Percentiles rank a stretch among this genome's conserved stretches.
Evolutionary conservation across 2,329 filamentous ascomycete genomes (phyloP).

Genomic region (Lasiodiplodia sp.): DNA sequence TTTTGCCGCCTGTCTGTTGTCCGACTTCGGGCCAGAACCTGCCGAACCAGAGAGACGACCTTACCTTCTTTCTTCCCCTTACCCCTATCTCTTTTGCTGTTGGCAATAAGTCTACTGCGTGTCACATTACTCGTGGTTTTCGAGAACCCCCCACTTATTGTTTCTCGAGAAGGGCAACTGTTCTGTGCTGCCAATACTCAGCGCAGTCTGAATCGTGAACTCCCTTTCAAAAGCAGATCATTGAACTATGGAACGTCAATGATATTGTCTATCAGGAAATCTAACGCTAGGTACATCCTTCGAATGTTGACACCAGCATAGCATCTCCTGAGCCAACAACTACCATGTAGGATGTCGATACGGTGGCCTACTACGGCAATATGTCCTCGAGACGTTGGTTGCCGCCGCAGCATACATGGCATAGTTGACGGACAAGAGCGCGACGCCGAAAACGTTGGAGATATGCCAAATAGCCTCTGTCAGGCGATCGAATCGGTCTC

Average conservation of each 20-base stretch:
- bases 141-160: too few species aligned
- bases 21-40: not conserved
- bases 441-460: not conserved
- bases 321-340: not conserved
- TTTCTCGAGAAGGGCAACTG: too few species aligned
- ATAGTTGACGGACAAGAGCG: slow-evolving; percentile 12
- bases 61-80: not conserved
- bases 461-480: not conserved
- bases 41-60: not conserved
- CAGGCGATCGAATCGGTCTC: slow-evolving; percentile 9
- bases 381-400: not conserved
- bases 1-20: not conserved
- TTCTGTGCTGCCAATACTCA: too few species aligned
- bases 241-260: too few species aligned
- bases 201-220: too few species aligned
- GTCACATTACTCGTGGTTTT: not conserved
- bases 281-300: not conserved
- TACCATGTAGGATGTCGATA: slow-evolving; percentile 4
- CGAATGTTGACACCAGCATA: too few species aligned
- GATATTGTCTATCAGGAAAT: not conserved
- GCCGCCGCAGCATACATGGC: not conserved
- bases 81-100: not conserved
- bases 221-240: too few species aligned
- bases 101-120: not conserved
- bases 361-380: not conserved